A percentile compares a stretch with the other conserved stretches of the same genome.
Evolutionary conservation across 352 stramenopile species (phyloP).

Genomic region (Albugo laibachii): DNA sequence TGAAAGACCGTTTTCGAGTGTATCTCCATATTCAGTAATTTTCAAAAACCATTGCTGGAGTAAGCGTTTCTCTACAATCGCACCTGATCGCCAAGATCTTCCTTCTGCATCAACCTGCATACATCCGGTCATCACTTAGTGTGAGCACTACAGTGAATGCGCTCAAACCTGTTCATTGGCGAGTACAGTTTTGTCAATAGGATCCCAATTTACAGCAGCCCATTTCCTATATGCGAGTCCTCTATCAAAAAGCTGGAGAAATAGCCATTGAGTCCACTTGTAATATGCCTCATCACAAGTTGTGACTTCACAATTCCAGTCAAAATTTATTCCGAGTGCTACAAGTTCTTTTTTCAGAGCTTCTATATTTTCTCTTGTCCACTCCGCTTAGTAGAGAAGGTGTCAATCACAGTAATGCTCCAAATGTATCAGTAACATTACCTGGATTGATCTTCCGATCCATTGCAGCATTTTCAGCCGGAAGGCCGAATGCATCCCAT

Average conservation of each 20-base stretch:
- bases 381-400: constrained; percentile 32
- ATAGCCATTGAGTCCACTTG: constrained; percentile 99
- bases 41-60: constrained; percentile 96
- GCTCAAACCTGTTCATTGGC: constrained; percentile 93
- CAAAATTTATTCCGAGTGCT: constrained; percentile 92
- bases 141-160: no score
- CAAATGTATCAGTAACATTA: not conserved
- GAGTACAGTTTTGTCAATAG: constrained; percentile 95
- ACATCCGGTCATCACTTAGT: not conserved
- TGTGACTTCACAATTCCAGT: constrained; percentile 95
- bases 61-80: constrained; percentile 86
- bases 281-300: constrained; percentile 95
- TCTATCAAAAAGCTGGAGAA: constrained; percentile 92
- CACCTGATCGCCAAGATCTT: constrained; percentile 89
- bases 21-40: constrained; percentile 97
- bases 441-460: constrained; percentile 89
- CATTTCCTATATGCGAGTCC: constrained; percentile 92
- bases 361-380: constrained; percentile 93
- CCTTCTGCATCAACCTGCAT: constrained; percentile 74
- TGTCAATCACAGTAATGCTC: not conserved
- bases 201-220: constrained; percentile 98
- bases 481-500: constrained; percentile 99
- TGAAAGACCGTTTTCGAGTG: constrained; percentile 88
- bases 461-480: constrained; percentile 98
- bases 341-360: constrained; percentile 93